Conservation (phyloP, 192 early-diverging fungal genomes). For the Backusella australiensis region DNA sequence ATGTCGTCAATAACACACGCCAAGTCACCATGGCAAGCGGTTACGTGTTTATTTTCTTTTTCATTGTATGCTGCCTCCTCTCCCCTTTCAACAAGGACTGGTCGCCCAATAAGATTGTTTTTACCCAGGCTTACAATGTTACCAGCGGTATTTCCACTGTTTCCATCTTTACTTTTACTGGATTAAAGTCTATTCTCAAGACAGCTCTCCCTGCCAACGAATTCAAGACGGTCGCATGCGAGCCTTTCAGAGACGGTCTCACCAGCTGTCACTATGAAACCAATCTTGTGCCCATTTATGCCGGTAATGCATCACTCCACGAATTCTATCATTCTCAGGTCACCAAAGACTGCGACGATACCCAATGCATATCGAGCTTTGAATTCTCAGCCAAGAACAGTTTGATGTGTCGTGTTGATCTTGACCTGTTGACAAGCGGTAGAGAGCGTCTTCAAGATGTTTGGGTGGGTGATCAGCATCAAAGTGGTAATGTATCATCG, state of each 20-base stretch:
- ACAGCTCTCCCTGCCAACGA: constrained; percentile 6
- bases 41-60: constrained; percentile 26
- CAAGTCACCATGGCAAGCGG: constrained; percentile 23
- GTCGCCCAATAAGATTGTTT: constrained; percentile 47
- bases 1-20: constrained; percentile 33
- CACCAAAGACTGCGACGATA: constrained; percentile 8
- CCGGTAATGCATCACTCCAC: not conserved
- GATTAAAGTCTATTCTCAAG: not conserved
- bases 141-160: constrained; percentile 29
- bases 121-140: constrained; percentile 39
- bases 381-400: constrained; percentile 34
- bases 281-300: constrained; percentile 14
- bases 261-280: constrained; percentile 19
- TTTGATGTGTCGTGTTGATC: constrained; percentile 30
- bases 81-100: constrained; percentile 36
- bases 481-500: not conserved
- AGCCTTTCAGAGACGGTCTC: not conserved
- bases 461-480: not conserved
- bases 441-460: constrained; percentile 1
- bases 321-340: not conserved
- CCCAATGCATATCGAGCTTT: constrained; percentile 23
- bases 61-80: constrained; percentile 28
- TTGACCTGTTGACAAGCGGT: constrained; percentile 2
- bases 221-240: not conserved
- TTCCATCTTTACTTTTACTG: constrained; percentile 25